Conservation (phyloP, 805 yeast species). For the Schwanniomyces yamadae region DNA sequence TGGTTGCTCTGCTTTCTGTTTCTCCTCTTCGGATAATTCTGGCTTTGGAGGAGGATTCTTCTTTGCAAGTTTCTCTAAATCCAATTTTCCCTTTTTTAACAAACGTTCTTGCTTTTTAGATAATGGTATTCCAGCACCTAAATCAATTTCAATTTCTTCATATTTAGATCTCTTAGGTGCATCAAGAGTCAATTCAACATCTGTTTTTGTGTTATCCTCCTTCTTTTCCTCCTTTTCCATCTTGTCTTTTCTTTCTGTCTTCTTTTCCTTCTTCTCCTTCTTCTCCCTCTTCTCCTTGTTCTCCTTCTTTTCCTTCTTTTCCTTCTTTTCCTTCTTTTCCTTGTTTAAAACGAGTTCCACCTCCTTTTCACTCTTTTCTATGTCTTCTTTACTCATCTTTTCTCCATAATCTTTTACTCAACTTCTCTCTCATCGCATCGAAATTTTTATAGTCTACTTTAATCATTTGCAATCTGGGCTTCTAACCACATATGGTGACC, state of each 20-base stretch:
- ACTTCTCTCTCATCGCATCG: neutral
- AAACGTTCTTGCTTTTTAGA: slow-evolving; percentile 90
- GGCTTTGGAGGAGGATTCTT: slow-evolving; percentile 43
- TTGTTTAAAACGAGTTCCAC: no score
- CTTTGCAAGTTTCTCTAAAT: slow-evolving; percentile 52
- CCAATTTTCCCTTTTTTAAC: slow-evolving; percentile 76
- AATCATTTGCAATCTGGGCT: no score
- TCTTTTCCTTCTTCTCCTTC: slow-evolving; percentile 6
- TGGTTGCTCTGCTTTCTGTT: slow-evolving; percentile 25
- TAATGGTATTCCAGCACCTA: slow-evolving; percentile 71
- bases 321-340: slow-evolving; percentile 13
- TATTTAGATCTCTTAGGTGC: slow-evolving; percentile 54
- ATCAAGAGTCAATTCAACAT: slow-evolving; percentile 15
- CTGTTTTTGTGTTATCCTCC: slow-evolving; percentile 6
- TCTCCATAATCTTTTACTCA: neutral
- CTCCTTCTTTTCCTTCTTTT: slow-evolving; percentile 22
- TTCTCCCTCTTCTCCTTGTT: slow-evolving; percentile 18
- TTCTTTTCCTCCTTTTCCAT: neutral
- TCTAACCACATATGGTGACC: no score
- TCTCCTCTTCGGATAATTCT: slow-evolving; percentile 26
- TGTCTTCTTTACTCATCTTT: neutral
- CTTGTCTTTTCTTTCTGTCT: slow-evolving; percentile 8
- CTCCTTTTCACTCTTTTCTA: slow-evolving; percentile 1
- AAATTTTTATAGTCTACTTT: no score
- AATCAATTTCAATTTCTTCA: slow-evolving; percentile 67